A percentile compares a stretch with the other conserved stretches of the same genome.
These are phyloP conservation scores for Vigna reflexopilosa DNA, from an alignment of 306 rosid species.

Conservation along the genomic window DNA sequence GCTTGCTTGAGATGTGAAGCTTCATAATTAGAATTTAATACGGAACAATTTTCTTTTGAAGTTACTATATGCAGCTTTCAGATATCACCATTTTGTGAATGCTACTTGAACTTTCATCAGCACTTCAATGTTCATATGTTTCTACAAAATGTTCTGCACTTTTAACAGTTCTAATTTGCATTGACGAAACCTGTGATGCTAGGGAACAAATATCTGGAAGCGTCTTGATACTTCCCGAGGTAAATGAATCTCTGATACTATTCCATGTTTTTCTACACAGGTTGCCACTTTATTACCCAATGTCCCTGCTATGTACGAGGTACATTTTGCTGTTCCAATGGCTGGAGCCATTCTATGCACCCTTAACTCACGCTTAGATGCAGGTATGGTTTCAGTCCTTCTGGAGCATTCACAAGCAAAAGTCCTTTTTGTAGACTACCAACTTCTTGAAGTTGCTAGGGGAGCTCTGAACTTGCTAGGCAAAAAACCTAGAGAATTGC, in stretches of 20 bases:
- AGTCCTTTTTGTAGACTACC: constrained; percentile 73
- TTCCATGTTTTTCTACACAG: constrained; percentile 53
- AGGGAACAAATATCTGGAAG: background rate
- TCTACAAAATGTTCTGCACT: background rate
- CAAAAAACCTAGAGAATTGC: constrained; percentile 44
- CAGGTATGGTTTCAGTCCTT: constrained; percentile 60
- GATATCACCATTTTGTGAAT: background rate
- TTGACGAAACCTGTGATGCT: constrained; percentile 7
- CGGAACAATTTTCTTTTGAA: background rate
- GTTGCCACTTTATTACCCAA: constrained; percentile 85
- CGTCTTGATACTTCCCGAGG: background rate
- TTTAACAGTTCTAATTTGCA: constrained; percentile 13
- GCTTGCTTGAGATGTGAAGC: background rate
- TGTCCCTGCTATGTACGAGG: constrained; percentile 90
- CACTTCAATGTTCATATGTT: background rate
- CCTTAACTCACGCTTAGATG: constrained; percentile 73
- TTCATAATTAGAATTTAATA: background rate
- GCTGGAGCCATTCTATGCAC: constrained; percentile 83
- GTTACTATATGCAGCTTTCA: background rate
- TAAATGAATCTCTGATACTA: constrained; percentile 26
- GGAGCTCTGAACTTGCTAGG: constrained; percentile 60
- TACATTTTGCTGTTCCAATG: constrained; percentile 97
- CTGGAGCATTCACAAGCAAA: constrained; percentile 76
- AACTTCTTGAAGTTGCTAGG: constrained; percentile 62
- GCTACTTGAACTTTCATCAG: constrained; percentile 1